Base-by-base conservation (phyloP, 2,329 filamentous ascomycete species). In the Cercospora beticola region DNA sequence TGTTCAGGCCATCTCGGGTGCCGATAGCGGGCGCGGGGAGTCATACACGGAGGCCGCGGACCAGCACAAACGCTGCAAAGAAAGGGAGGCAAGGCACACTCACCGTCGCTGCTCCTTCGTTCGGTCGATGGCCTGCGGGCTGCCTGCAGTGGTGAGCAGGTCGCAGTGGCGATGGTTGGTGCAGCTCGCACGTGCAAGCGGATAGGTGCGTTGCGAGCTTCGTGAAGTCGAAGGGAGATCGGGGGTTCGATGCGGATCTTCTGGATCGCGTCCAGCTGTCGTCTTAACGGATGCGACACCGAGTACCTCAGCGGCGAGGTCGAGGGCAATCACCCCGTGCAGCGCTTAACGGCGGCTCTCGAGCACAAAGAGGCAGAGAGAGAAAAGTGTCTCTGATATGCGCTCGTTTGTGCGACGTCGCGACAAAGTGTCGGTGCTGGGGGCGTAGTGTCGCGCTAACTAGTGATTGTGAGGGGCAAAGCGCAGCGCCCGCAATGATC, bases 371-470 rank as follows among this genome's bases (percentile, higher is more conserved):
- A 36, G 33, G 67, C 30, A n/a, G 21, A 26, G 62, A n/a, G 49
- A 57, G 62, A n/a, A 21, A 16, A 59, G 33, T n/a, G 57, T 65
- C 62, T 30, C 26, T 59, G 30, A 43, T 6, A 52, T 56, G 49
- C 54, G 26, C 21, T 30, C 26, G 54, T 16, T 68, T 59, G 70
- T 71, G 70, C 68, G 68, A 71, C 70, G 67, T 69, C 67, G 70
- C 65, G 70, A 58, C 40, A 40, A 57, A 58, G 54, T 58, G 54
- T 58, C 54, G 54, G 54, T 58, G 54, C 54, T 58, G 26, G 54
- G 54, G 26, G n/a, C 4, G 54, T 58, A 31, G 54, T 8, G 21
- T 31, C 21, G 54, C 54, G 54, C 54, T 31, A 58, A 28, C 54
- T 31, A 58, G 54, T 31, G 54, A 31, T 30, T 23, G 30, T 58